phyloP scores from a whole-genome alignment of 352 stramenopile species.

The Pilasporangium apinafurcum region DNA sequence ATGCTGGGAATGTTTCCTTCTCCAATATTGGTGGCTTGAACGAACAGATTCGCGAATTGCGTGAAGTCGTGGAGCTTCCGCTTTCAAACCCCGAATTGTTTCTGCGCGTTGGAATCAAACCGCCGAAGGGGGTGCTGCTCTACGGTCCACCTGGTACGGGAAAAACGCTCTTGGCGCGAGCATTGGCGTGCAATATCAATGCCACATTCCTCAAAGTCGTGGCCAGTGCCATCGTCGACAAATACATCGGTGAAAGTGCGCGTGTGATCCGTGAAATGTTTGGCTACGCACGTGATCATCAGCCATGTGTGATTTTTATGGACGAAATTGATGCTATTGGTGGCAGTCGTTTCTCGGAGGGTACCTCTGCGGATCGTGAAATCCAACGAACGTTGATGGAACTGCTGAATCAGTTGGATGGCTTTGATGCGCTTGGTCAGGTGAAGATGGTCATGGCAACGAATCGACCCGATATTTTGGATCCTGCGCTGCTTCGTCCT shows the following conservation, averaged over 20 bases:
- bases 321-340: slow-evolving; percentile 99
- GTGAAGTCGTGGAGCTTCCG: slow-evolving; percentile 97
- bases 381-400: slow-evolving; percentile 99
- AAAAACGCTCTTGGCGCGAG: slow-evolving; percentile 98
- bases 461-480: slow-evolving; percentile 99
- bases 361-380: slow-evolving; percentile 94
- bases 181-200: slow-evolving; percentile 98
- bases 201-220: slow-evolving; percentile 99
- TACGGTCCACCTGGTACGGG: slow-evolving; percentile 98
- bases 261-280: slow-evolving; percentile 99
- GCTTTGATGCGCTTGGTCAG: slow-evolving; percentile 97
- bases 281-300: slow-evolving; percentile 93
- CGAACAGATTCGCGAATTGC: slow-evolving; percentile 97
- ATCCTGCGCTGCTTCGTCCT: slow-evolving; percentile 96
- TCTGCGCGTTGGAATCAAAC: slow-evolving; percentile 97
- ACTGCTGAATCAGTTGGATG: slow-evolving; percentile 99
- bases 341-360: slow-evolving; percentile 96
- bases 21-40: slow-evolving; percentile 97
- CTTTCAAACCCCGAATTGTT: slow-evolving; percentile 99
- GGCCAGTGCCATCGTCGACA: slow-evolving; percentile 99
- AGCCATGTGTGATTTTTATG: slow-evolving; percentile 99
- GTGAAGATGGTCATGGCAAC: slow-evolving; percentile 99
- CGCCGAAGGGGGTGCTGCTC: slow-evolving; percentile 96
- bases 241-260: slow-evolving; percentile 99
- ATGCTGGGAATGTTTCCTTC: slow-evolving; percentile 96